A percentile compares a stretch with the other conserved stretches of the same genome.
Conservation (phyloP, 495 filamentous ascomycete genomes). For the Trichoderma gamsii region DNA sequence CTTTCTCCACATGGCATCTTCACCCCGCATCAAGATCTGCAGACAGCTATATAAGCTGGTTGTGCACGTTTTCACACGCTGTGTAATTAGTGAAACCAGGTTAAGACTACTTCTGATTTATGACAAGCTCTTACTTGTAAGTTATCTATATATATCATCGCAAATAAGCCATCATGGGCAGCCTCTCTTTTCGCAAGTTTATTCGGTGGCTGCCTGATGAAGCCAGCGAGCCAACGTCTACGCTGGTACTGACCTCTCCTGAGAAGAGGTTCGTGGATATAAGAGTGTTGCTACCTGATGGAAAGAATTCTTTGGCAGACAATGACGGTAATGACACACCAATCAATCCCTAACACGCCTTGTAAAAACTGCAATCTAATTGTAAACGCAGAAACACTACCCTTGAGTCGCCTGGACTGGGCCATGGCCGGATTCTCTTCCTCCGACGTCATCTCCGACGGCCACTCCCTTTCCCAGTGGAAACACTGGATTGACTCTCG, state of each 20-base stretch:
- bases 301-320: neutral
- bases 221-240: constrained; percentile 38
- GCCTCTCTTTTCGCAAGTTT: constrained; percentile 36
- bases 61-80: neutral
- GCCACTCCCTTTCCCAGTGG: constrained; percentile 35
- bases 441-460: neutral
- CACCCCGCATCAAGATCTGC: neutral
- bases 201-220: constrained; percentile 39
- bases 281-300: constrained; percentile 28
- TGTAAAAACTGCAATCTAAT: neutral
- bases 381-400: constrained; percentile 15
- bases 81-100: no score
- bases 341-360: neutral
- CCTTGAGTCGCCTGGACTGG: constrained; percentile 37
- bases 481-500: constrained; percentile 49
- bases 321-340: neutral
- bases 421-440: constrained; percentile 48
- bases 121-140: neutral
- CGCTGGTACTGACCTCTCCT: constrained; percentile 45
- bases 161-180: constrained; percentile 21
- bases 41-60: neutral
- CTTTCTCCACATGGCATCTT: neutral
- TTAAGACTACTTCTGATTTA: neutral
- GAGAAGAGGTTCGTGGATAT: constrained; percentile 45
- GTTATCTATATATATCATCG: neutral